phyloP scores from a whole-genome alignment of 176 grass and related monocot species.

The Phyllostachys edulis region DNA sequence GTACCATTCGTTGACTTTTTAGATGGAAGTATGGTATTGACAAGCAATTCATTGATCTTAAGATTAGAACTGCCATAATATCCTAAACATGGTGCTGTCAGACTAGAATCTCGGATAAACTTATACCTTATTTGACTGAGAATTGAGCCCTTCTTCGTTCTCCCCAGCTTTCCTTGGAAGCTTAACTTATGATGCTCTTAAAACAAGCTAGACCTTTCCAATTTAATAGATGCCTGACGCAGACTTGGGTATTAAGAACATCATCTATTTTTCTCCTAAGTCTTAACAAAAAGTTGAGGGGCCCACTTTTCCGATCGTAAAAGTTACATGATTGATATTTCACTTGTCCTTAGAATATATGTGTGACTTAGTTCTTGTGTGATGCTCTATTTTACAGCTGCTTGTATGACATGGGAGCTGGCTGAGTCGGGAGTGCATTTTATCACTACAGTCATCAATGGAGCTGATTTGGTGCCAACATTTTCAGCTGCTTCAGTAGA shows the following conservation, averaged over 20 bases:
- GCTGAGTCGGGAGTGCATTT: conserved; percentile 87
- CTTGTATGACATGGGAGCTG: conserved; percentile 99
- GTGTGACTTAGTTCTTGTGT: neutral
- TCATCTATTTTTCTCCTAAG: neutral
- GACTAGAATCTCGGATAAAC: neutral
- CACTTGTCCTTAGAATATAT: neutral
- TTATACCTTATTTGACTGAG: neutral
- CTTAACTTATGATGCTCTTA: conserved; percentile 5
- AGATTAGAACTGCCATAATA: neutral
- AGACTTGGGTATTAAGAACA: neutral
- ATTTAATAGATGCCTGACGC: neutral
- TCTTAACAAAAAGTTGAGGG: neutral
- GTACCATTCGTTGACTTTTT: neutral
- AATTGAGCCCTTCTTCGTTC: neutral
- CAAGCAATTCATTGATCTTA: neutral
- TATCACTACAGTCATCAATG: conserved; percentile 96
- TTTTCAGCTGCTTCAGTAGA: conserved; percentile 96
- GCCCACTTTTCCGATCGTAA: neutral
- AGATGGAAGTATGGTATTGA: neutral
- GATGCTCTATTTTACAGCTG: conserved; percentile 59
- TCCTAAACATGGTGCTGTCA: neutral
- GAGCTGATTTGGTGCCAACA: conserved; percentile 90
- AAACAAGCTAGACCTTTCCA: neutral
- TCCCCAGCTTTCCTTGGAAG: neutral
- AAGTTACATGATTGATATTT: neutral